Base-by-base conservation (phyloP, 2,329 filamentous ascomycete species). In the Cladosporium velox region DNA sequence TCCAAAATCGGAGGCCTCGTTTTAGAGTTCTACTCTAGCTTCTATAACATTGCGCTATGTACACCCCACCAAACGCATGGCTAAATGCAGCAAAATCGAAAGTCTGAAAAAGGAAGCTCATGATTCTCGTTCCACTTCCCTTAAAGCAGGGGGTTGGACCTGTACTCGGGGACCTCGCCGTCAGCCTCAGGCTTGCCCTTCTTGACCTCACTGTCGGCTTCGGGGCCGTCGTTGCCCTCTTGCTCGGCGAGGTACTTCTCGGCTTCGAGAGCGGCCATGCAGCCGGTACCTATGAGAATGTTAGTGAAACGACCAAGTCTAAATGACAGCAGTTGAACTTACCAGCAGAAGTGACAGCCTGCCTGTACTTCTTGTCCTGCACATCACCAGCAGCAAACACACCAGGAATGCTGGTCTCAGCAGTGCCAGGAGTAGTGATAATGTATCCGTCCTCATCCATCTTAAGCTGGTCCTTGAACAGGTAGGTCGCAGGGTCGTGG, bases 361-460 rank as follows among this genome's bases (percentile, higher is more conserved):
- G 95, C 78, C 95, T 88, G 80, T 99, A 99, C 77, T 90, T 88
- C 89, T 98, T 99, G 79, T 99, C 96, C 84, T 99, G 95, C 11
- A 99, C 96, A 77, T 99, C 95, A 70, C 95, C 95, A 11, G 94
- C 95, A 44, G 95, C 95, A 77, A 97, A 99, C 24, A 99, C 92
- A 78, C 95, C 95, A 77, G 92, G 88, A 6, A 97, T 80, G 79
- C 88, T 97, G 58, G 95, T 99, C 76, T 90, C 85, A 67, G 92
- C 92, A 55, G 92, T 94, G 65, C 95, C 96, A 3, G 95, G 91
- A 79, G 90, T 87, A 65, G 95, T 99, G 73, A 93, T 79, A 67
- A 99, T 88, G 81, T 99, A 99, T 26, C 92, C 93, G 70, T 99
- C 94, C 69, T 87, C 86, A 76, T 99, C 96, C 75, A 90, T 91